Conservation (phyloP, 371 early-diverging fungal genomes). For the Mucor piriformis region DNA sequence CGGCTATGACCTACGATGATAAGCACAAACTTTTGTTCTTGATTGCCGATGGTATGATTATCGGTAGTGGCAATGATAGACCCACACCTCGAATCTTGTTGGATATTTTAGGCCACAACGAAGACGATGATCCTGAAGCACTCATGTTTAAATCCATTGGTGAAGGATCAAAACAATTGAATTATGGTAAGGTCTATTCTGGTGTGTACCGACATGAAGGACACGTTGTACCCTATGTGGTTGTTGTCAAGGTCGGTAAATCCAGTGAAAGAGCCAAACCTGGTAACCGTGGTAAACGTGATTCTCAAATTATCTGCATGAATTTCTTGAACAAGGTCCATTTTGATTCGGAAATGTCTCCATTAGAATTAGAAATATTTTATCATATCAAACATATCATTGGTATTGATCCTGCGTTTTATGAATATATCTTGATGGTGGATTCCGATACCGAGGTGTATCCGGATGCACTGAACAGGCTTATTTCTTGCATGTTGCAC, state of each 20-base stretch:
- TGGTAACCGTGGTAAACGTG: constrained; percentile 98
- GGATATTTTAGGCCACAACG: constrained; percentile 29
- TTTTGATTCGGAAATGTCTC: constrained; percentile 92
- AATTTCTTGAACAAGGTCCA: constrained; percentile 90
- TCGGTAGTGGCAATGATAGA: constrained; percentile 75
- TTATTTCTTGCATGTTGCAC: constrained; percentile 78
- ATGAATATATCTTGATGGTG: constrained; percentile 93
- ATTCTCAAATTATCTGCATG: constrained; percentile 98
- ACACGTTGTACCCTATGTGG: constrained; percentile 78
- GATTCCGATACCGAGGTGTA: constrained; percentile 94
- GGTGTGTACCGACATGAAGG: constrained; percentile 82
- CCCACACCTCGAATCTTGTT: constrained; percentile 74
- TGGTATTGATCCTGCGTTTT: constrained; percentile 81
- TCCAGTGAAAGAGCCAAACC: constrained; percentile 77
- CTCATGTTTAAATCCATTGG: constrained; percentile 85
- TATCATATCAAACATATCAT: constrained; percentile 80
- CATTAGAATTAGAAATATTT: constrained; percentile 93
- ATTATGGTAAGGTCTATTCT: constrained; percentile 91
- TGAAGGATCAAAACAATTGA: constrained; percentile 83
- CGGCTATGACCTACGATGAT: constrained; percentile 89
- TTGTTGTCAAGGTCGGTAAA: constrained; percentile 93
- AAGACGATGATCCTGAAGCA: constrained; percentile 60
- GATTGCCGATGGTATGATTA: constrained; percentile 88
- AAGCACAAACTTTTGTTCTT: constrained; percentile 93
- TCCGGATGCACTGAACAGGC: constrained; percentile 70